Evolutionary conservation across 805 yeast species (phyloP).

Genomic region (Metschnikowia continentalis): DNA sequence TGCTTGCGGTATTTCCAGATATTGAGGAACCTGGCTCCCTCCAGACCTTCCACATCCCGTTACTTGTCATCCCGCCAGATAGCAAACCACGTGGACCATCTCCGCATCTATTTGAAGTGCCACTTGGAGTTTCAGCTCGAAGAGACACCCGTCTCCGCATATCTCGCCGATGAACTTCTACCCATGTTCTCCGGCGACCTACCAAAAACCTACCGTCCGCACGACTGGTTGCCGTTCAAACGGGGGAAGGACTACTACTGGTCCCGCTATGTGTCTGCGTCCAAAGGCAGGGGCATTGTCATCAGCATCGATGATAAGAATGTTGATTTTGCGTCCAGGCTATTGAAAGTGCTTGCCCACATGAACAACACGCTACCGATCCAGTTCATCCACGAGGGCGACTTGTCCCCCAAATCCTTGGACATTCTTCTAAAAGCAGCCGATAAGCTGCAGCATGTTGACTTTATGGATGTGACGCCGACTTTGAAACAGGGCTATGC

Average conservation of each 20-base stretch:
- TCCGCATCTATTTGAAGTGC: constrained; percentile 12
- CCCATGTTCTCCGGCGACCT: constrained; percentile 15
- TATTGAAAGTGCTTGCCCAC: constrained; percentile 10
- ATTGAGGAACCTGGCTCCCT: constrained; percentile 5
- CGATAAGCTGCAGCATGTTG: constrained; percentile 7
- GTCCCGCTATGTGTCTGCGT: constrained; percentile 5
- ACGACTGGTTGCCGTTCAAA: constrained; percentile 8
- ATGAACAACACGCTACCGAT: constrained; percentile 13
- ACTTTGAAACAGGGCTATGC: constrained; percentile 17
- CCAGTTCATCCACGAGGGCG: constrained; percentile 15
- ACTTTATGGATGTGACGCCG: constrained; percentile 16
- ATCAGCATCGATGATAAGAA: constrained; percentile 13
- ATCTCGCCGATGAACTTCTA: constrained; percentile 11
- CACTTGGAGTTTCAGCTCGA: constrained; percentile 7
- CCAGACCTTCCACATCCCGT: constrained; percentile 12
- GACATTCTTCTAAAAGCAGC: constrained; percentile 4
- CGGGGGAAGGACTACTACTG: constrained; percentile 6
- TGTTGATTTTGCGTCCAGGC: constrained; percentile 11
- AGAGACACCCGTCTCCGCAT: constrained; percentile 7
- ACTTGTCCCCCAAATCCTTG: constrained; percentile 8
- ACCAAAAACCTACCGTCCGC: constrained; percentile 5
- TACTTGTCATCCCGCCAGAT: constrained; percentile 10
- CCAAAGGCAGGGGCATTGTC: constrained; percentile 16
- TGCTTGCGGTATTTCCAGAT: constrained; percentile 12
- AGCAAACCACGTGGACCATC: constrained; percentile 15